phyloP scores from a whole-genome alignment of 2,329 filamentous ascomycete species.

The Pyricularia grisea region DNA sequence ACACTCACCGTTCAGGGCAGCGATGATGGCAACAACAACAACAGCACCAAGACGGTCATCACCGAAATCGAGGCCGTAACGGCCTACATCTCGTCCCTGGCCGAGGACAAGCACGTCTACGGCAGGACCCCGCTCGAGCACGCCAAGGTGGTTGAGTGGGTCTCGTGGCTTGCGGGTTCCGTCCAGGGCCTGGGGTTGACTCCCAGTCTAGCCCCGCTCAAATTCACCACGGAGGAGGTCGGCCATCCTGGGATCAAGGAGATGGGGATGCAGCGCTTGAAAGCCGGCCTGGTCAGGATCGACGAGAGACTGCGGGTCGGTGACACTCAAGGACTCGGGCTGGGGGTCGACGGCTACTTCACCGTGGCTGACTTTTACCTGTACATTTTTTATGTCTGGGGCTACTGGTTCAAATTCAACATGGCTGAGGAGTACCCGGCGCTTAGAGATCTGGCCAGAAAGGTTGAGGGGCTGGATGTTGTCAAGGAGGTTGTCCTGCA shows the following conservation, averaged over 20 bases:
- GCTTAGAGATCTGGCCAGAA: neutral
- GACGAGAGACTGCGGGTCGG: conserved; percentile 4
- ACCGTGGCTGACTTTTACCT: conserved; percentile 4
- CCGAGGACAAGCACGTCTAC: conserved; percentile 11
- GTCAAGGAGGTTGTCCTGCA: neutral
- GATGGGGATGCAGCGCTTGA: conserved; percentile 13
- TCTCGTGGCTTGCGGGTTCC: conserved; percentile 21
- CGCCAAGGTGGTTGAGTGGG: conserved; percentile 21
- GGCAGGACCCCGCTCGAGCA: conserved; percentile 12
- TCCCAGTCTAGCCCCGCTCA: conserved; percentile 14
- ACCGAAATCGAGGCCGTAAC: conserved; percentile 24
- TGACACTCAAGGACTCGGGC: neutral
- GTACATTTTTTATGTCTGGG: neutral
- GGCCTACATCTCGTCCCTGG: conserved; percentile 19
- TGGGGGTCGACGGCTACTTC: neutral
- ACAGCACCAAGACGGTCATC: conserved; percentile 13
- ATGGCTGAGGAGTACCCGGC: neutral
- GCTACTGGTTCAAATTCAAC: neutral
- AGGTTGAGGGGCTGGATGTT: neutral
- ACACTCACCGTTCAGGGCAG: conserved; percentile 17
- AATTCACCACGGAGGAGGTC: conserved; percentile 16
- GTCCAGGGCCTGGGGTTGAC: conserved; percentile 20
- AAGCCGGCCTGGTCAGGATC: conserved; percentile 14
- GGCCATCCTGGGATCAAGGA: conserved; percentile 7
- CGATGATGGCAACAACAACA: too few species aligned